phyloP scores from a whole-genome alignment of 1,284 basidiomycete genomes.

The Thecaphora frezii region DNA sequence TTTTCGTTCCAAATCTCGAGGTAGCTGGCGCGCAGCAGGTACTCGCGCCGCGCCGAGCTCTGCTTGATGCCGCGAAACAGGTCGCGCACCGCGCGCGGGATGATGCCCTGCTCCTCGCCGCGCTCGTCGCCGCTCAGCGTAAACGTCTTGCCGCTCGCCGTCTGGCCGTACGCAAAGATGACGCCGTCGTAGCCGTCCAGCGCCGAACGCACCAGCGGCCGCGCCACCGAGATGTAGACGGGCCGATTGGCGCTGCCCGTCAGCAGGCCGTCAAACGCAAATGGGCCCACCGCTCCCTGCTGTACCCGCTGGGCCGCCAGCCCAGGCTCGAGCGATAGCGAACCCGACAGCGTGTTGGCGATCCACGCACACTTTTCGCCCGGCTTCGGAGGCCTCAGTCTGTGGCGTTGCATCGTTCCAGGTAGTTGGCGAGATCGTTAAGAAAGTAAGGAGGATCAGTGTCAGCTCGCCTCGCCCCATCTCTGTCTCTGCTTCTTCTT shows the following conservation, averaged over 20 bases:
- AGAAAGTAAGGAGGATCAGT: too few relatives aligned
- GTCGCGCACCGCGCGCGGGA: conserved; percentile 46
- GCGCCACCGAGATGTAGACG: conserved; percentile 80
- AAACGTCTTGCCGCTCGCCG: conserved; percentile 58
- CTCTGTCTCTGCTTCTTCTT: conserved; percentile 3
- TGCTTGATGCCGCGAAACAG: conserved; percentile 61
- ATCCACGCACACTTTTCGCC: conserved; percentile 50
- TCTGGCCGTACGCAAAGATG: conserved; percentile 56
- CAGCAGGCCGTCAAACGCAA: conserved; percentile 69
- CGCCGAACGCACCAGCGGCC: conserved; percentile 70
- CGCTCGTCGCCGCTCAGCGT: conserved; percentile 42
- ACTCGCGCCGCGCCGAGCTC: conserved; percentile 67
- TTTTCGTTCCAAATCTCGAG: conserved; percentile 96
- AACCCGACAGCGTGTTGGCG: conserved; percentile 20
- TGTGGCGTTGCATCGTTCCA: not conserved
- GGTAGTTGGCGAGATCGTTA: not conserved
- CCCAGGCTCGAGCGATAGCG: conserved; percentile 34
- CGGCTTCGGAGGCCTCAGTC: conserved; percentile 29
- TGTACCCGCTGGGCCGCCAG: conserved; percentile 32
- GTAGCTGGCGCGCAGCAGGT: conserved; percentile 85
- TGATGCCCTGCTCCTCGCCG: conserved; percentile 62
- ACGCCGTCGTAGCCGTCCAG: conserved; percentile 54
- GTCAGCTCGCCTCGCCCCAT: not conserved
- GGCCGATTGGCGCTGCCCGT: conserved; percentile 80
- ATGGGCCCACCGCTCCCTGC: conserved; percentile 34